Evolutionary conservation across 1,284 basidiomycete genomes (phyloP).

Genomic region (Sutorius eximius): DNA sequence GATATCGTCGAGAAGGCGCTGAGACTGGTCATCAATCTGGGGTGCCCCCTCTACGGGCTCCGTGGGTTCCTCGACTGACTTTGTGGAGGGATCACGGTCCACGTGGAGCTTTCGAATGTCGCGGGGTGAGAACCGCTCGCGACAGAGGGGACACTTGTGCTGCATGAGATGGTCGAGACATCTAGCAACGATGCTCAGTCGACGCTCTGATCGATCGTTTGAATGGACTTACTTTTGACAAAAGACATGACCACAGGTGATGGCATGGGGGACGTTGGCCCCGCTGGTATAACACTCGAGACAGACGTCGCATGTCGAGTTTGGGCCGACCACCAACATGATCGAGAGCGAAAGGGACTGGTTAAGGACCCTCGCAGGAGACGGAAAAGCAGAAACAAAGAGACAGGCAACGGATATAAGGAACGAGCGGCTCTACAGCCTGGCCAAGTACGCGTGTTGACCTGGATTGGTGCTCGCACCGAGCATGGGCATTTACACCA

Average conservation of each 20-base stretch:
- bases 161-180: conserved; percentile 36
- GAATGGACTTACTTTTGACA: conserved; percentile 35
- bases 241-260: conserved; percentile 48
- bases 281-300: conserved; percentile 42
- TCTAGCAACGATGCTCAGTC: conserved; percentile 13
- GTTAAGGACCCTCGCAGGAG: conserved; percentile 32
- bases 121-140: conserved; percentile 30
- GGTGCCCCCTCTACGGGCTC: conserved; percentile 19
- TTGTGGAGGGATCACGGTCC: conserved; percentile 23
- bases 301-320: conserved; percentile 51
- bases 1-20: conserved; percentile 38
- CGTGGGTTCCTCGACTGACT: conserved; percentile 6
- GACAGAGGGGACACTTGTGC: conserved; percentile 37
- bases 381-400: not conserved
- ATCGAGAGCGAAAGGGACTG: conserved; percentile 31
- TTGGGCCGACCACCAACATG: conserved; percentile 47
- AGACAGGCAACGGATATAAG: conserved; percentile 24
- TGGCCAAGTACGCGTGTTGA: conserved; percentile 33
- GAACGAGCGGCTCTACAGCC: conserved; percentile 27
- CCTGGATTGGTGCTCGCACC: conserved; percentile 26
- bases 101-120: conserved; percentile 37
- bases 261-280: conserved; percentile 40
- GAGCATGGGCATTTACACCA: conserved; percentile 18
- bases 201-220: not conserved
- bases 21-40: conserved; percentile 33